Conservation (phyloP, 1,284 basidiomycete species). For the Omphalotus olearius region DNA sequence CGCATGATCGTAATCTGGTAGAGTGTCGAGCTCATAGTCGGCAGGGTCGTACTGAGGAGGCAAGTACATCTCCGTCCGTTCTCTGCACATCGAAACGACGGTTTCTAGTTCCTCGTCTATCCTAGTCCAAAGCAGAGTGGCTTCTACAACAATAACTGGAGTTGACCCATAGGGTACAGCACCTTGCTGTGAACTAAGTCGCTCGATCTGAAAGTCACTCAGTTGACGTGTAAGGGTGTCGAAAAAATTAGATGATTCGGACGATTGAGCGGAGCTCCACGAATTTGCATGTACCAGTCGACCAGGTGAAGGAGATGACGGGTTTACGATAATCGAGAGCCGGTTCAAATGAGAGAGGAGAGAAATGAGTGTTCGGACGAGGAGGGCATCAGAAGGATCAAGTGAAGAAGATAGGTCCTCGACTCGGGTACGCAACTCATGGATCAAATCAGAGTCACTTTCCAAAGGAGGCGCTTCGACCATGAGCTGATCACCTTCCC, state of each 20-base stretch:
- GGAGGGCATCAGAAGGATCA: constrained; percentile 44
- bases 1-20: constrained; percentile 58
- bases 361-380: constrained; percentile 62
- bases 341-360: constrained; percentile 65
- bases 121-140: constrained; percentile 66
- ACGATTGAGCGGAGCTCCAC: constrained; percentile 7
- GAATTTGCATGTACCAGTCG: constrained; percentile 1
- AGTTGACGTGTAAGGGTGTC: constrained; percentile 63
- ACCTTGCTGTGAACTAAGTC: constrained; percentile 35
- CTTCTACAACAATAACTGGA: constrained; percentile 55
- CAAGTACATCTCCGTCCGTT: constrained; percentile 47
- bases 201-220: constrained; percentile 59
- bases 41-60: constrained; percentile 67
- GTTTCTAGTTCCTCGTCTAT: constrained; percentile 72
- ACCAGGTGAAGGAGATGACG: constrained; percentile 14
- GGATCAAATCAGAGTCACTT: constrained; percentile 51
- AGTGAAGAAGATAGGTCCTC: constrained; percentile 43
- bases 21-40: constrained; percentile 36
- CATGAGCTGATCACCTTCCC: constrained; percentile 39
- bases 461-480: constrained; percentile 35
- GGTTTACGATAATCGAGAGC: constrained; percentile 21
- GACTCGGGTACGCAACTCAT: constrained; percentile 55
- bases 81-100: constrained; percentile 60
- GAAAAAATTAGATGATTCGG: constrained; percentile 43
- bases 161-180: constrained; percentile 30